Evolutionary conservation across 179 eudicot species (phyloP).

Genomic region (Carnegiea gigantea): DNA sequence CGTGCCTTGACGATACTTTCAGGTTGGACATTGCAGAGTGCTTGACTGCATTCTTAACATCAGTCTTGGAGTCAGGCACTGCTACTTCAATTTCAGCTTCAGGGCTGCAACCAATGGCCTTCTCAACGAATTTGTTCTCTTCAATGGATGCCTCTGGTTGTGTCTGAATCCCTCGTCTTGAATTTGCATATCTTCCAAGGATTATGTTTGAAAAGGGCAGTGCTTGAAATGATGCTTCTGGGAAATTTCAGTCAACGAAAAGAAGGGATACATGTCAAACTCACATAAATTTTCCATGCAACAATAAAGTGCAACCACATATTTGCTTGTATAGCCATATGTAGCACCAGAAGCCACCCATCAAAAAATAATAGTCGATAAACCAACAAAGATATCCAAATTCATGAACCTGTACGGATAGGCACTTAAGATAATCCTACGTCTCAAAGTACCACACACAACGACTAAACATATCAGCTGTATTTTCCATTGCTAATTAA

Average conservation of each 20-base stretch:
- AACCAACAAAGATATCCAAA: not conserved
- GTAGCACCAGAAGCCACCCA: not conserved
- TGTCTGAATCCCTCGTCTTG: slow-evolving; percentile 40
- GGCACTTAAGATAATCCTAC: not conserved
- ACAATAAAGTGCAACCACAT: not conserved
- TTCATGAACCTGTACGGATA: not conserved
- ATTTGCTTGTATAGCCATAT: slow-evolving; percentile 4
- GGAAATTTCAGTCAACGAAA: slow-evolving; percentile 6
- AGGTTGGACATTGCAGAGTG: slow-evolving; percentile 43
- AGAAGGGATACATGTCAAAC: slow-evolving; percentile 7
- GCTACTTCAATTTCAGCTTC: slow-evolving; percentile 17
- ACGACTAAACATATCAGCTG: not conserved
- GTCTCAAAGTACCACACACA: not conserved
- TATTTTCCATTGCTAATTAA: not conserved
- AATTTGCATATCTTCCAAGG: slow-evolving; percentile 18
- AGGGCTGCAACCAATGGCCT: slow-evolving; percentile 26
- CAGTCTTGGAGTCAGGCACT: slow-evolving; percentile 14
- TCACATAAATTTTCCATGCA: not conserved
- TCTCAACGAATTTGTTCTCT: slow-evolving; percentile 24
- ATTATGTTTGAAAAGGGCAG: slow-evolving; percentile 28
- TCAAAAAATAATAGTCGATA: not conserved
- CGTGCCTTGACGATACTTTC: slow-evolving; percentile 68
- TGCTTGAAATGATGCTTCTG: slow-evolving; percentile 33
- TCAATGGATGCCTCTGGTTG: slow-evolving; percentile 33
- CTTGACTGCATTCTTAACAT: slow-evolving; percentile 26